Conservation (phyloP, 805 yeast genomes). For the Sugiyamaella qingdaonensis region DNA sequence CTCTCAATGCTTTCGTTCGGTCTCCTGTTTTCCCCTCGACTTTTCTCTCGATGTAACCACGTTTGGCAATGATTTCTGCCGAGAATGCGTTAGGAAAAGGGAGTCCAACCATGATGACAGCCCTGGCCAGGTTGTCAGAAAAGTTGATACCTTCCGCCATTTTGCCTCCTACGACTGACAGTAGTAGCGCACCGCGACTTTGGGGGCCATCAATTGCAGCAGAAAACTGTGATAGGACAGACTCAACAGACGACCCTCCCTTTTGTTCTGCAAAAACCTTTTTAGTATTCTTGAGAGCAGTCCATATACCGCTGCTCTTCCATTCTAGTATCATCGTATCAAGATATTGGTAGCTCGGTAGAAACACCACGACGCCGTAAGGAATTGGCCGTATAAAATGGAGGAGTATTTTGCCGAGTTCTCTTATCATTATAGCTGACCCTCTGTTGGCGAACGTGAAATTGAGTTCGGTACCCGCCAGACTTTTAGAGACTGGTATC, state of each 20-base stretch:
- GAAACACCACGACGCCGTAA: constrained; percentile 72
- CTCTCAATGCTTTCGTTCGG: constrained; percentile 27
- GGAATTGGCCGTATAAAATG: constrained; percentile 49
- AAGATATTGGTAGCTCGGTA: constrained; percentile 79
- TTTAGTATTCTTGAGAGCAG: constrained; percentile 34
- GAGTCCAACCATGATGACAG: constrained; percentile 78
- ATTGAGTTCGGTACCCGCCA: constrained; percentile 39
- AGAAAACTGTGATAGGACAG: constrained; percentile 49
- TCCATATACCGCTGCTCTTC: constrained; percentile 37
- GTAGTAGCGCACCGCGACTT: constrained; percentile 55
- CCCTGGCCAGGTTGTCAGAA: constrained; percentile 81
- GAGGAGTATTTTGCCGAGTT: constrained; percentile 48
- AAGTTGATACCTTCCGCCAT: constrained; percentile 93
- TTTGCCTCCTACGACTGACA: constrained; percentile 90
- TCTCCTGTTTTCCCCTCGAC: neutral
- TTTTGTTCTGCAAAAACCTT: constrained; percentile 51
- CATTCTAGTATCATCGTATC: constrained; percentile 49
- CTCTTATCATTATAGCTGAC: constrained; percentile 40
- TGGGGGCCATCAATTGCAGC: constrained; percentile 31
- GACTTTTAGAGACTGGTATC: constrained; percentile 31
- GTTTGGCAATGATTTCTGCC: constrained; percentile 73
- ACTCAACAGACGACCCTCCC: constrained; percentile 39
- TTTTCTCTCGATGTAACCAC: constrained; percentile 53
- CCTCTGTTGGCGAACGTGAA: constrained; percentile 68
- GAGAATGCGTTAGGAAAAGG: constrained; percentile 85